A percentile compares a stretch with the other conserved stretches of the same genome.
Conservation (phyloP, 1,284 basidiomycete genomes). For the Coniophora puteana region DNA sequence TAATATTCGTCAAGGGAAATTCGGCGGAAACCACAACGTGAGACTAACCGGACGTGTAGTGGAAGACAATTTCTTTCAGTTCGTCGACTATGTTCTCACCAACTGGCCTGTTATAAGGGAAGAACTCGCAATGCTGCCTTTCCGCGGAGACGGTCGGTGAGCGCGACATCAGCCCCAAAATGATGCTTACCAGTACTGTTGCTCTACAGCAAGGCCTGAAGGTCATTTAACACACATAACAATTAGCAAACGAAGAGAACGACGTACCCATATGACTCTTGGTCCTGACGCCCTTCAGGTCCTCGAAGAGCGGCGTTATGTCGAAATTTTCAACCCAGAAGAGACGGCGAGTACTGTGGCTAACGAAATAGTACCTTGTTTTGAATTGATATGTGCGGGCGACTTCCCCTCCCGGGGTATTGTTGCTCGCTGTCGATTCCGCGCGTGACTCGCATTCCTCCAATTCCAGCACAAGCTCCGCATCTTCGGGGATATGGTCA, state of each 20-base stretch:
- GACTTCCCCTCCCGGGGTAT: too few relatives aligned
- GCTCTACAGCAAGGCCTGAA: conserved; percentile 42
- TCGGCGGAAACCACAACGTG: not conserved
- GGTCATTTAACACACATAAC: too few relatives aligned
- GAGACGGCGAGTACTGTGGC: conserved; percentile 2
- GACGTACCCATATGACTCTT: too few relatives aligned
- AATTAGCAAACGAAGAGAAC: too few relatives aligned
- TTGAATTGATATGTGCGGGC: too few relatives aligned
- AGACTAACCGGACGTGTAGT: conserved; percentile 13
- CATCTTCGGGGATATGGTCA: not conserved
- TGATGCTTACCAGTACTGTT: conserved; percentile 41
- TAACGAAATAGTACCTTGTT: conserved; percentile 8
- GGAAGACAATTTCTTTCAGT: conserved; percentile 8
- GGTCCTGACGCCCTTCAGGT: too few relatives aligned
- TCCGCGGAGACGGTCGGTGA: not conserved
- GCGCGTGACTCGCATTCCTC: too few relatives aligned
- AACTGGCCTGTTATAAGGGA: conserved; percentile 7
- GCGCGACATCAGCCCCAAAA: not conserved
- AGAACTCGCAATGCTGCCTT: conserved; percentile 10
- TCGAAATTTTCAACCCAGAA: conserved; percentile 6
- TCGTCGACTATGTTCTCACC: conserved; percentile 3
- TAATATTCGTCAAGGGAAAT: not conserved
- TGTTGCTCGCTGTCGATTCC: too few relatives aligned
- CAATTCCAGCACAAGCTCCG: conserved; percentile 7
- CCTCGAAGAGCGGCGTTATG: too few relatives aligned